Evolutionary conservation across 768 basidiomycete species (phyloP).

Genomic region (Termitomyces sp.): DNA sequence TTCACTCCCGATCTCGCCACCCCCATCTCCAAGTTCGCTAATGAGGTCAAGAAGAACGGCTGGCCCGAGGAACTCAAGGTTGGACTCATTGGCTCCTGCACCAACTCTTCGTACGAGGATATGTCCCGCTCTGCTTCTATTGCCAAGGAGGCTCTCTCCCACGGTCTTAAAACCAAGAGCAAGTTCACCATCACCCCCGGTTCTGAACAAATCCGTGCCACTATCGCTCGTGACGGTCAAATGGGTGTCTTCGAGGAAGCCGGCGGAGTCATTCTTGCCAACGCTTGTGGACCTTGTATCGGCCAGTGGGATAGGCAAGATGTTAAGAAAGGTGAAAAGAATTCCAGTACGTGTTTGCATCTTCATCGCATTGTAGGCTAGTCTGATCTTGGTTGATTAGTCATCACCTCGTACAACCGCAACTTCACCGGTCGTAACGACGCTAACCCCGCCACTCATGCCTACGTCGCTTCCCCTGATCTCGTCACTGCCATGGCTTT

Average conservation of each 20-base stretch:
- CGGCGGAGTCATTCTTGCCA: conserved; percentile 93
- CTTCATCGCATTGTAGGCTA: background rate
- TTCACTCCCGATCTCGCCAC: conserved; percentile 99
- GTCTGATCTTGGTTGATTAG: conserved; percentile 32
- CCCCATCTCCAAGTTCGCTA: conserved; percentile 93
- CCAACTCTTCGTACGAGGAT: conserved; percentile 99
- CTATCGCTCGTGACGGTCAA: conserved; percentile 94
- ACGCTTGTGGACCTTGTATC: conserved; percentile 98
- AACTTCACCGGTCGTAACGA: conserved; percentile 99
- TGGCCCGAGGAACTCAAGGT: conserved; percentile 99
- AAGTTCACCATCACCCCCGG: conserved; percentile 98
- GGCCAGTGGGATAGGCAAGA: conserved; percentile 99
- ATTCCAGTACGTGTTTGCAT: conserved; percentile 71
- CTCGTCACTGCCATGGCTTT: conserved; percentile 97
- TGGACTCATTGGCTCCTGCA: conserved; percentile 97
- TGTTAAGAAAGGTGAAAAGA: conserved; percentile 93
- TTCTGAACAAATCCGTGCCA: conserved; percentile 97
- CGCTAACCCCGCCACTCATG: conserved; percentile 98
- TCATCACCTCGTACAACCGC: conserved; percentile 99
- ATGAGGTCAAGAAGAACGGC: conserved; percentile 87
- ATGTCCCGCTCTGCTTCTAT: conserved; percentile 98
- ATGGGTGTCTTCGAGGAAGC: conserved; percentile 83
- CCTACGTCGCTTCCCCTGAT: conserved; percentile 91
- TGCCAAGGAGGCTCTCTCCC: conserved; percentile 80
- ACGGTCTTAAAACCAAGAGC: conserved; percentile 87